Base-by-base conservation (phyloP, 1,139 yeast species). In the Petasospora fabianii region DNA sequence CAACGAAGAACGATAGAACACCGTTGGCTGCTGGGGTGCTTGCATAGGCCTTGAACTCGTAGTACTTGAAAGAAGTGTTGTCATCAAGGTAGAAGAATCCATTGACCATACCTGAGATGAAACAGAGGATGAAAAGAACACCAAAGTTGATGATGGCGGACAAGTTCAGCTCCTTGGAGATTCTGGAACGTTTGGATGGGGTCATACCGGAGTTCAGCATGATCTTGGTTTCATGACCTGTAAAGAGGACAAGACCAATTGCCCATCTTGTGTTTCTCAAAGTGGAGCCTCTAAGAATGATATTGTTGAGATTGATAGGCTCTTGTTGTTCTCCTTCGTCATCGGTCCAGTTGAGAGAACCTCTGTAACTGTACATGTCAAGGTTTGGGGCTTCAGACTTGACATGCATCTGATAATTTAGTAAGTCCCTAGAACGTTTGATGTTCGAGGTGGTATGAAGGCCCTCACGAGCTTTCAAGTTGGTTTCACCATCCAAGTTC, bases 401-500 rank as follows among this genome's bases (percentile, higher is more conserved):
- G 37, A 92, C 68, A 84, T 88, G 79, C 56, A 88, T 86, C 54
- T 77, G 77, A 29, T 87, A 71, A 51, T 79, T 74, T 34, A 81
- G 81, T 45, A 90, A 72, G 56, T 90, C 97, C 22, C 71, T 66
- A 0, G 94, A 71, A 51, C 77, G 88, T 50, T 71, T 74, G 41
- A 86, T 67, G 11, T 66, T 30, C 12, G 41, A 18, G 4, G 44
- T 36, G 22, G 36, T 28, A 22, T 41, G 44, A 2, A 41, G 31
- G 12, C 95, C 80, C 48, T 78, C 81, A 46, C 87, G 83, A 35
- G 79, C 77, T 61, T 92, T 92, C 59, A 92, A 71, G 59, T 92
- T 92, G 5, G 97, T 87, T 64, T 92, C 98, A 60, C 98, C 98
- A 63, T 92, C 97, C 53, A 92, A 72, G 60, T 92, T 92, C 56